Conservation (phyloP, 345 rosid species). For the Draba incana region DNA sequence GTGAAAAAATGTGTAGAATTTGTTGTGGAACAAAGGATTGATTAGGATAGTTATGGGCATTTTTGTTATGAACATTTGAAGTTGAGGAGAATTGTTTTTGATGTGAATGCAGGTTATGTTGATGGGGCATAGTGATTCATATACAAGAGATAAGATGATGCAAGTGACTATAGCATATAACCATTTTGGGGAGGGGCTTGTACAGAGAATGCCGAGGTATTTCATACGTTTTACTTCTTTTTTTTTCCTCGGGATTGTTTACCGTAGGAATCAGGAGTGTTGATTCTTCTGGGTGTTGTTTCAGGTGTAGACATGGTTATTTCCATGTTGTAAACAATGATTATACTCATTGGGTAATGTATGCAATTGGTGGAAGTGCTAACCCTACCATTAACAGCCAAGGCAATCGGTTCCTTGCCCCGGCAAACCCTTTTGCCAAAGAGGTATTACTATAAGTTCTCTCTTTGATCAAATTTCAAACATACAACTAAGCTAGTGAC, state of each 20-base stretch:
- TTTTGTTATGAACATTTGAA: not conserved
- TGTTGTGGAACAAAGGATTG: no score
- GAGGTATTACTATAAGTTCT: conserved; percentile 44
- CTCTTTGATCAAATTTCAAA: not conserved
- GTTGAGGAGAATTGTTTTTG: not conserved
- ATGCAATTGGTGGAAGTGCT: conserved; percentile 99
- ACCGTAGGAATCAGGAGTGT: not conserved
- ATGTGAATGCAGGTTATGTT: conserved; percentile 71
- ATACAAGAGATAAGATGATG: conserved; percentile 88
- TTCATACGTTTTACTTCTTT: not conserved
- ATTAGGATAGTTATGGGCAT: not conserved
- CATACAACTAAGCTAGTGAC: not conserved
- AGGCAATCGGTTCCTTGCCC: conserved; percentile 94
- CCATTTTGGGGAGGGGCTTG: conserved; percentile 97
- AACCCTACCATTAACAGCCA: conserved; percentile 96
- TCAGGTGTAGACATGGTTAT: conserved; percentile 96
- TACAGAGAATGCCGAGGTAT: conserved; percentile 99
- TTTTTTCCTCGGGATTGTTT: not conserved
- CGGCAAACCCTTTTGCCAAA: conserved; percentile 67
- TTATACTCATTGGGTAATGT: conserved; percentile 98
- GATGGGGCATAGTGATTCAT: conserved; percentile 96
- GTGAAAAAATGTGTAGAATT: no score
- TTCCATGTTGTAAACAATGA: conserved; percentile 99
- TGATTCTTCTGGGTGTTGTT: not conserved
- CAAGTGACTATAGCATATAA: conserved; percentile 96